A percentile compares a stretch with the other conserved stretches of the same genome.
Evolutionary conservation across 768 basidiomycete genomes (phyloP).

Genomic region (Suillus weaverae): DNA sequence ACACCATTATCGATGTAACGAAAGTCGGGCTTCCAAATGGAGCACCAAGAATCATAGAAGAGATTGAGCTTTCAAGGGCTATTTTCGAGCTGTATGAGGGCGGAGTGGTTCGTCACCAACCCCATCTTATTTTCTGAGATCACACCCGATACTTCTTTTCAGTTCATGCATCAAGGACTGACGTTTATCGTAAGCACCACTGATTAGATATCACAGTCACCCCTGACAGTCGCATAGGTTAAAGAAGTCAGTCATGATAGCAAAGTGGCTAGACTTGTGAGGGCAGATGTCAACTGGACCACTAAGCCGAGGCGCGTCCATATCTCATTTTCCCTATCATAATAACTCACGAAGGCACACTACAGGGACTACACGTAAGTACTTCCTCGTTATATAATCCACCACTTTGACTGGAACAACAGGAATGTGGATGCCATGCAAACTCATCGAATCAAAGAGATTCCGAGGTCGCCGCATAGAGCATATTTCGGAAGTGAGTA

Average conservation of each 20-base stretch:
- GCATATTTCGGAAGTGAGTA: conserved; percentile 74
- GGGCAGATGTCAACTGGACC: conserved; percentile 82
- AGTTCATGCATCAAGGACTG: conserved; percentile 89
- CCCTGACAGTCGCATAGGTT: conserved; percentile 43
- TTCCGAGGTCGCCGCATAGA: conserved; percentile 52
- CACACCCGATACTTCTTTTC: conserved; percentile 8
- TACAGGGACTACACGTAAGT: conserved; percentile 74
- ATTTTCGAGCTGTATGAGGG: conserved; percentile 91
- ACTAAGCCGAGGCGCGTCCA: conserved; percentile 62
- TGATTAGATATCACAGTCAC: background rate
- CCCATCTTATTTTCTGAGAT: background rate
- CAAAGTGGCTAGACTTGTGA: conserved; percentile 65
- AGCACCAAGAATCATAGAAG: conserved; percentile 58
- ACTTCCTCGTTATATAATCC: background rate
- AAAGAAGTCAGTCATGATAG: conserved; percentile 80
- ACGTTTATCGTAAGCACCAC: conserved; percentile 64
- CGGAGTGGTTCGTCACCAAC: conserved; percentile 57
- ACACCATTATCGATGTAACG: conserved; percentile 68
- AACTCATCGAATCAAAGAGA: conserved; percentile 69
- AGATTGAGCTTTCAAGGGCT: conserved; percentile 79
- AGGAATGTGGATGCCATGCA: conserved; percentile 79
- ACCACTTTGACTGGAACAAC: conserved; percentile 10
- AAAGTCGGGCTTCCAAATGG: conserved; percentile 33
- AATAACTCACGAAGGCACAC: background rate
- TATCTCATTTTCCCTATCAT: background rate